phyloP scores from a whole-genome alignment of 225 moss, liverwort and hornwort species.

The Neckera pumila region DNA sequence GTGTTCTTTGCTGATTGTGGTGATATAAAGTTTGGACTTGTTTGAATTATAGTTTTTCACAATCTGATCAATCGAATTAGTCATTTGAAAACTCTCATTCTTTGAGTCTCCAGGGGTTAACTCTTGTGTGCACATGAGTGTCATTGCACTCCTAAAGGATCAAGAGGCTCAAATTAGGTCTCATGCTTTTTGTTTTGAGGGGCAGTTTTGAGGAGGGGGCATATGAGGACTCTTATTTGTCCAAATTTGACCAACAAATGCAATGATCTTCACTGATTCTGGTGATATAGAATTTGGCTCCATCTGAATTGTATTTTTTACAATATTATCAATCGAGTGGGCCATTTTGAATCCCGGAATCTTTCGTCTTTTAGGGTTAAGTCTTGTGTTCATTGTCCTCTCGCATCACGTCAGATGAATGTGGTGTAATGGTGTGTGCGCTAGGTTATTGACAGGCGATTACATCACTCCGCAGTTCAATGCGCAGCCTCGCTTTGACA shows the following conservation, averaged over 20 bases:
- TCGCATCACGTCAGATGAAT: neutral
- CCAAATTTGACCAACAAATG: neutral
- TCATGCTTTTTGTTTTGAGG: neutral
- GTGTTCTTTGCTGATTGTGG: neutral
- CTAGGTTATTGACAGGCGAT: constrained; percentile 55
- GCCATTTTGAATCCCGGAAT: neutral
- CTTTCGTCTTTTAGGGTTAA: neutral
- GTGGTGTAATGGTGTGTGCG: neutral
- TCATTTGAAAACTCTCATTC: neutral
- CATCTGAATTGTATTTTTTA: neutral
- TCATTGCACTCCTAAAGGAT: too few relatives aligned
- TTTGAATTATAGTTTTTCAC: neutral
- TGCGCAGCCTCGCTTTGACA: constrained; percentile 51
- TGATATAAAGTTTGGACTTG: neutral
- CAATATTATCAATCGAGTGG: neutral
- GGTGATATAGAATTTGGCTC: neutral
- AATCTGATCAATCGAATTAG: neutral
- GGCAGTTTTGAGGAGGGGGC: neutral
- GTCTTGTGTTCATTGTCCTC: neutral
- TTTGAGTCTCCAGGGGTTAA: neutral
- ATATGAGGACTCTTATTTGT: too few relatives aligned
- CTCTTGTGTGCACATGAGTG: neutral
- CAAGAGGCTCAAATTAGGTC: neutral
- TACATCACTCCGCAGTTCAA: constrained; percentile 61
- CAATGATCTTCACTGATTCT: neutral